Conservation (phyloP, 202 grass and related monocot species). For the Panicum virgatum region DNA sequence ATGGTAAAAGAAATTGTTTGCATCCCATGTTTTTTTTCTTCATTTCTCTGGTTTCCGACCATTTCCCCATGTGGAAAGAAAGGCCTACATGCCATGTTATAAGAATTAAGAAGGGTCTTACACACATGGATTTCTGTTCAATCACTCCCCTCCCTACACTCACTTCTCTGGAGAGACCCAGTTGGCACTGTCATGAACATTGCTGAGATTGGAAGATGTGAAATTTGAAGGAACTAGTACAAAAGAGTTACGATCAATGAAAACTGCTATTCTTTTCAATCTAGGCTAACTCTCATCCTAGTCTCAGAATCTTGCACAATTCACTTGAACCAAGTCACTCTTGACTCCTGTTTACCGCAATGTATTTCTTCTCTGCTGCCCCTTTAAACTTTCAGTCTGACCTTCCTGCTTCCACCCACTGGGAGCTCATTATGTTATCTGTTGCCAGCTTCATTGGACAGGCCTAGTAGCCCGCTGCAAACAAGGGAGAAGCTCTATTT, state of each 20-base stretch:
- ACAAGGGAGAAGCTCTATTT: constrained; percentile 91
- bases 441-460: constrained; percentile 77
- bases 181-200: background rate
- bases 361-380: constrained; percentile 7
- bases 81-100: too few relatives aligned
- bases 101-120: too few relatives aligned
- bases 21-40: background rate
- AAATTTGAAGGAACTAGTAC: background rate
- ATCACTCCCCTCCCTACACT: background rate
- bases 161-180: background rate
- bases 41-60: background rate
- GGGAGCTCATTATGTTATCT: constrained; percentile 36
- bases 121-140: background rate
- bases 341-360: background rate
- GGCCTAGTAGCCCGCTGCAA: constrained; percentile 58
- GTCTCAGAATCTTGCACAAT: background rate
- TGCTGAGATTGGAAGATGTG: background rate
- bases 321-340: background rate
- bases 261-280: background rate
- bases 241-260: background rate
- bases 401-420: background rate
- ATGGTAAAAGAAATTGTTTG: background rate
- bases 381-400: constrained; percentile 5
- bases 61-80: too few relatives aligned
- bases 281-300: background rate